Evolutionary conservation across 2,329 filamentous ascomycete species (phyloP), one percentile per base, ranked within the genome.

Genomic region (Cladosporium sp.): DNA sequence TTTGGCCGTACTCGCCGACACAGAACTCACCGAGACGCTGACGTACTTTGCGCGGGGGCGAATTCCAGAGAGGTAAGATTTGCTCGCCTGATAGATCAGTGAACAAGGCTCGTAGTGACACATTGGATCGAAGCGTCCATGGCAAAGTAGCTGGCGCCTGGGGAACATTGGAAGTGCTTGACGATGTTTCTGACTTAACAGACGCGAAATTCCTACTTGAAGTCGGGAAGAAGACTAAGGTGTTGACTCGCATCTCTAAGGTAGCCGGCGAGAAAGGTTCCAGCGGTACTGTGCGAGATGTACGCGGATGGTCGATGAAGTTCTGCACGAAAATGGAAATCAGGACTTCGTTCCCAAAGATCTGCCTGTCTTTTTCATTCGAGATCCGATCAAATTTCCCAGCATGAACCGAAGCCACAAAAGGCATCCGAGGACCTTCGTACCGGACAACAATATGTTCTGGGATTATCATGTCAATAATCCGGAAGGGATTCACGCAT

Each of bases 11-110:
- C 67, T 83, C 0, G 73, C 78, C 53, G 79, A 83, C 58, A 81
- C 79, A n/a, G 79, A 82, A 45, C 61, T 84, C n/a, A 77, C 84
- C 51, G 80, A 84, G 54, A 75, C 78, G 1, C 66, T 84, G 1
- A 75, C 81, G 2, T 80, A 84, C 60, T 84, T 84, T 59, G 75
- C 79, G 52, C 73, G 80, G 6, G 80, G 84, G 64, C 69, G 82
- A 18, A 84, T 84, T 15, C 81, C 81, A 0, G 81, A 83, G 62
- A 68, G 80, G 61, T 58, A n/a, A n/a, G n/a, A 52, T 19, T 32
- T 20, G 8, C 4, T 8, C 24, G 8, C n/a, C 7, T 19, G 34
- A 3, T 19, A 20, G 20, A 70, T 55, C 55, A 32, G 22, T 30
- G 56, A 58, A 42, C 15, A 37, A 13, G 51, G 56, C 34, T 11